These are phyloP conservation scores for Eleusine indica DNA, from an alignment of 176 grass and related monocot species.

Conservation along the genomic window DNA sequence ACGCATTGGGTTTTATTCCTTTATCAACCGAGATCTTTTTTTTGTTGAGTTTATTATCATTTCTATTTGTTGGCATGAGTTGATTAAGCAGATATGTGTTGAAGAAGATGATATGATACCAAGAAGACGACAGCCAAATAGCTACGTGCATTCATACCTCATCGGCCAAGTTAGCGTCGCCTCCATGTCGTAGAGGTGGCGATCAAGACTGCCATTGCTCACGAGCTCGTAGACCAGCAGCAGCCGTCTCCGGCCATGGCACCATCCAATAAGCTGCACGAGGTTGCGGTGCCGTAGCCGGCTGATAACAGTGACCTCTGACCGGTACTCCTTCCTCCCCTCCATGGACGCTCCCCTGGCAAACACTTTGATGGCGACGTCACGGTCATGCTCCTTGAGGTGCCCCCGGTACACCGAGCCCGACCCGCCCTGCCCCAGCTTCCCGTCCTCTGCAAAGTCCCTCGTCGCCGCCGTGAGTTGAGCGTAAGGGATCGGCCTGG, in stretches of 20 bases:
- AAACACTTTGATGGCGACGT: slow-evolving; percentile 74
- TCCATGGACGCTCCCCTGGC: slow-evolving; percentile 38
- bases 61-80: no score
- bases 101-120: background rate
- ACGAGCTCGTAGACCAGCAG: slow-evolving; percentile 62
- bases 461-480: slow-evolving; percentile 42
- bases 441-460: slow-evolving; percentile 45
- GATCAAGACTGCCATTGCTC: slow-evolving; percentile 58
- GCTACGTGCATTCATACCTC: slow-evolving; percentile 24
- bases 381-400: slow-evolving; percentile 27
- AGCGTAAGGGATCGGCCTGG: slow-evolving; percentile 30
- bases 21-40: no score
- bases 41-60: no score
- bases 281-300: slow-evolving; percentile 67
- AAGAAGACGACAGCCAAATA: slow-evolving; percentile 11
- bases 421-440: slow-evolving; percentile 65
- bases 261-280: slow-evolving; percentile 75
- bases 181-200: slow-evolving; percentile 46
- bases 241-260: slow-evolving; percentile 48
- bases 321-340: slow-evolving; percentile 59
- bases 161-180: slow-evolving; percentile 42
- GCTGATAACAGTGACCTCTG: slow-evolving; percentile 70
- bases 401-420: slow-evolving; percentile 65
- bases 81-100: no score
- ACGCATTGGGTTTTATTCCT: no score